phyloP scores from a whole-genome alignment of 208 protist species.

The Acanthamoeba royreba region DNA sequence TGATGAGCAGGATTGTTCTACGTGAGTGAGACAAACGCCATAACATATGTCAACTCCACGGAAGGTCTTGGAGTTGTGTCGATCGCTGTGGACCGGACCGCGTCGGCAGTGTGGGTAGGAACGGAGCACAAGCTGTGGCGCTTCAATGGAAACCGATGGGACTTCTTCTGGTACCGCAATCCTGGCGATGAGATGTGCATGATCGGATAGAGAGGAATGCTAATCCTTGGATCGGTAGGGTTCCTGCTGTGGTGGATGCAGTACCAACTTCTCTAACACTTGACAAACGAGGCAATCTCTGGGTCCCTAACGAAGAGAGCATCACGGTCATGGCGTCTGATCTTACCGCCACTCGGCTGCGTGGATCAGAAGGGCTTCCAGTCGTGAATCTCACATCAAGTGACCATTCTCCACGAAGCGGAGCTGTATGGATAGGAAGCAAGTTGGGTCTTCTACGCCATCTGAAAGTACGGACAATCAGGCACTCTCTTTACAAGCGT shows the following conservation, averaged over 20 bases:
- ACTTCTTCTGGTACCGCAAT: not conserved
- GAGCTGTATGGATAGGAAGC: constrained; percentile 12
- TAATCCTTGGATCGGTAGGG: not conserved
- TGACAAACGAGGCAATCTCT: not conserved
- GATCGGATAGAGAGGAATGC: no score
- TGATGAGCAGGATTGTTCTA: not conserved
- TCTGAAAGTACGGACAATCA: not conserved
- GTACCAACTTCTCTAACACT: not conserved
- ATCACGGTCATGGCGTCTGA: not conserved
- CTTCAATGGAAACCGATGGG: constrained; percentile 22
- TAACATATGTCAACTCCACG: constrained; percentile 5
- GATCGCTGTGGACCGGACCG: not conserved
- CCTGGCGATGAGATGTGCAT: not conserved
- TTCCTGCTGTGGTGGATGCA: not conserved
- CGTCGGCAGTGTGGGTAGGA: not conserved
- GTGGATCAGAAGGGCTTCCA: not conserved
- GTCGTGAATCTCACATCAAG: constrained; percentile 9
- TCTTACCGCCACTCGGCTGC: not conserved
- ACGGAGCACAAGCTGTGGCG: constrained; percentile 1
- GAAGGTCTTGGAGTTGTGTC: not conserved
- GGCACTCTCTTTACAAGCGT: not conserved
- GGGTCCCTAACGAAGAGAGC: constrained; percentile 22
- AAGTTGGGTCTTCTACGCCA: not conserved
- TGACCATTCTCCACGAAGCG: not conserved
- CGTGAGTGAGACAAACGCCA: not conserved